Percentiles rank a stretch among this genome's conserved stretches.
phyloP scores from a whole-genome alignment of 164 flowering plant genomes.

The Macadamia tetraphylla region DNA sequence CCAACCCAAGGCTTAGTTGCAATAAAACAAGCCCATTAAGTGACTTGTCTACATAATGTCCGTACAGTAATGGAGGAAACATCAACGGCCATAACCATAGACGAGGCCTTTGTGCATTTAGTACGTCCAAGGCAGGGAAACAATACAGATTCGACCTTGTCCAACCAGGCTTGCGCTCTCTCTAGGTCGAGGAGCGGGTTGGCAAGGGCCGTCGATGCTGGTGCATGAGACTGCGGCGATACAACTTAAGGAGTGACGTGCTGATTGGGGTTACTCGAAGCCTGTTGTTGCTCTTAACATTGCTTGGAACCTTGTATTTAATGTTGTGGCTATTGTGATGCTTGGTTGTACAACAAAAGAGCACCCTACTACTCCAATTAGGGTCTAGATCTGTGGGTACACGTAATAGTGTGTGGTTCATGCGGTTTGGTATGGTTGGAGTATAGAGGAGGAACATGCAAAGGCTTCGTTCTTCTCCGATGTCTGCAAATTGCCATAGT shows the following conservation, averaged over 20 bases:
- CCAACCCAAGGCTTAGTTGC: no score
- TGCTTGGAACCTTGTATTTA: slow-evolving; percentile 76
- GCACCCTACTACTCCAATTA: slow-evolving; percentile 51
- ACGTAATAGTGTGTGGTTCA: slow-evolving; percentile 71
- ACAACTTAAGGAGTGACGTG: slow-evolving; percentile 84
- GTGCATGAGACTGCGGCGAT: slow-evolving; percentile 94
- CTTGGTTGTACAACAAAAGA: slow-evolving; percentile 37
- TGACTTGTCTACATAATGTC: slow-evolving; percentile 6
- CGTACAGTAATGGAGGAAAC: slow-evolving; percentile 17
- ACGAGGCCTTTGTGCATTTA: slow-evolving; percentile 34
- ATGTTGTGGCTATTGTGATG: slow-evolving; percentile 60
- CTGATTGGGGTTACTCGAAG: slow-evolving; percentile 97
- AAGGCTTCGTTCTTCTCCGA: slow-evolving; percentile 2
- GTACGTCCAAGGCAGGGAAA: slow-evolving; percentile 34
- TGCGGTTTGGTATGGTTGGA: slow-evolving; percentile 80
- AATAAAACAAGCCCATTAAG: no score
- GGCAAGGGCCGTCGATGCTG: slow-evolving; percentile 71
- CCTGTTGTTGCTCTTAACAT: slow-evolving; percentile 93
- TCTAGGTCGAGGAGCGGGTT: slow-evolving; percentile 62
- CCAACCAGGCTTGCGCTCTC: slow-evolving; percentile 54
- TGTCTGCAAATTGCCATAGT: no score
- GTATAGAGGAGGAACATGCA: slow-evolving; percentile 47
- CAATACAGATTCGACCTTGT: slow-evolving; percentile 15
- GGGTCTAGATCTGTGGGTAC: slow-evolving; percentile 73
- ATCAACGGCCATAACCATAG: not conserved